Evolutionary conservation across 2,329 filamentous ascomycete species (phyloP), one percentile per base, ranked within the genome.

Genomic region (Penicillium sp.): DNA sequence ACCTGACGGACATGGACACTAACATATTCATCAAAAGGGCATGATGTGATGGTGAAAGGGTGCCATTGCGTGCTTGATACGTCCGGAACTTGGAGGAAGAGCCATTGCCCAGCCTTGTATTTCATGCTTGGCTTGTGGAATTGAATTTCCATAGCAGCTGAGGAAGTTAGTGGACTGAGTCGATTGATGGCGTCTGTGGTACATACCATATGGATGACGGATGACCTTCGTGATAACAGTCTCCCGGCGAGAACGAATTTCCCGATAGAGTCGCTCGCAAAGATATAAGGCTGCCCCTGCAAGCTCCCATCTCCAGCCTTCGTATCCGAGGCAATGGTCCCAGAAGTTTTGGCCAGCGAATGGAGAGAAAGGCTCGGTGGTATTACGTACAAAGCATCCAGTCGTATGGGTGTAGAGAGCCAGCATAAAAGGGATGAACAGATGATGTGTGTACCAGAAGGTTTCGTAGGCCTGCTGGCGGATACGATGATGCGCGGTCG

Each of bases 381-480:
- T 88, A 70, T 97, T 92, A 63, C 94, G 90, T 34, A 99, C 94
- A 77, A 99, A 99, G 77, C 94, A 99, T 55, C 92, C 92, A 7
- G 90, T 91, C 1, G 94, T 93, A 74, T 99, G 94, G 11, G 93
- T 97, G 76, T 97, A 99, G 64, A 99, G 86, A 42, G 85, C 93
- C 40, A 99, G 82, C 68, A 97, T 77, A 75, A 99, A 99, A 1
- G 94, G 93, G 56, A 99, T 89, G 69, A 97, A 97, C n/a, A 99
- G 84, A 68, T 99, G 94, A 75, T 99, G 94, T 0, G 92, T 96
- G 77, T 99, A 99, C 94, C 94, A 99, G 73, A 99, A 99, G 0
- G 93, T 95, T 77, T 99, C 94, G 70, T 92, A 99, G 0, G 91
- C 96, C 72, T 99, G 94, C 72, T 97, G 93, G 51, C 94, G 89